These are phyloP conservation scores for Cordyceps militaris DNA, from an alignment of 2,329 filamentous ascomycete genomes.

Conservation along the genomic window DNA sequence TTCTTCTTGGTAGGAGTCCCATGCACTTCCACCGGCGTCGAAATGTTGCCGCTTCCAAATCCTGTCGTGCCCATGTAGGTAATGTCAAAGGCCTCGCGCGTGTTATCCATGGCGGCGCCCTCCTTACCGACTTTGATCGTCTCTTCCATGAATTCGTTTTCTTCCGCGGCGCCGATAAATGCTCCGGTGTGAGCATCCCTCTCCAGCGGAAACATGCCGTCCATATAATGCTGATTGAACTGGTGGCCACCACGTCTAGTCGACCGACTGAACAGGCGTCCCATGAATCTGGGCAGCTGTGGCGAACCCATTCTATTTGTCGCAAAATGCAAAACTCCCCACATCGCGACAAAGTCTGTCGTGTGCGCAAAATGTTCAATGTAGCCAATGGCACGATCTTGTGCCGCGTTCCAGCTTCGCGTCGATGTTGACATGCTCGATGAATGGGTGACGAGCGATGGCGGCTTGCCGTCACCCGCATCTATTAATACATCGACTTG, in stretches of 20 bases:
- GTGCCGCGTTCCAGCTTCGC: slow-evolving; percentile 29
- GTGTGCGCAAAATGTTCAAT: slow-evolving; percentile 77
- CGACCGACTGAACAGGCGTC: slow-evolving; percentile 51
- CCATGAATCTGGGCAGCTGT: slow-evolving; percentile 53
- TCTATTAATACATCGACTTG: slow-evolving; percentile 19
- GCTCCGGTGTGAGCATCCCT: slow-evolving; percentile 34
- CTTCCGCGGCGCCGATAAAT: slow-evolving; percentile 37
- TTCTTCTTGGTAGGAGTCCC: slow-evolving; percentile 22
- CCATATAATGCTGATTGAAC: slow-evolving; percentile 54
- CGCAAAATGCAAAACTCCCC: slow-evolving; percentile 66
- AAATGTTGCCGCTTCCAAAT: slow-evolving; percentile 29
- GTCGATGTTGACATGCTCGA: slow-evolving; percentile 28
- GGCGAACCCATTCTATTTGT: slow-evolving; percentile 33
- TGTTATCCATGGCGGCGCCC: slow-evolving; percentile 36
- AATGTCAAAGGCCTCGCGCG: slow-evolving; percentile 40
- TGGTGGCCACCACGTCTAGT: slow-evolving; percentile 48
- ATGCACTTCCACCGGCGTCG: slow-evolving; percentile 32
- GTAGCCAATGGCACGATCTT: slow-evolving; percentile 53
- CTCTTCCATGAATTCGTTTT: slow-evolving; percentile 56
- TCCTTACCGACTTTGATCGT: slow-evolving; percentile 39
- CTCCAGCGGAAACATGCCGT: slow-evolving; percentile 52
- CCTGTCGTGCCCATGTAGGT: slow-evolving; percentile 37
- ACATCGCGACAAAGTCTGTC: slow-evolving; percentile 65
- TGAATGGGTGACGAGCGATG: slow-evolving; percentile 18
- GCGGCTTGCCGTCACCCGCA: slow-evolving; percentile 15